Evolutionary conservation across 1,284 basidiomycete genomes (phyloP).

Genomic region (Trichosporon asahii): DNA sequence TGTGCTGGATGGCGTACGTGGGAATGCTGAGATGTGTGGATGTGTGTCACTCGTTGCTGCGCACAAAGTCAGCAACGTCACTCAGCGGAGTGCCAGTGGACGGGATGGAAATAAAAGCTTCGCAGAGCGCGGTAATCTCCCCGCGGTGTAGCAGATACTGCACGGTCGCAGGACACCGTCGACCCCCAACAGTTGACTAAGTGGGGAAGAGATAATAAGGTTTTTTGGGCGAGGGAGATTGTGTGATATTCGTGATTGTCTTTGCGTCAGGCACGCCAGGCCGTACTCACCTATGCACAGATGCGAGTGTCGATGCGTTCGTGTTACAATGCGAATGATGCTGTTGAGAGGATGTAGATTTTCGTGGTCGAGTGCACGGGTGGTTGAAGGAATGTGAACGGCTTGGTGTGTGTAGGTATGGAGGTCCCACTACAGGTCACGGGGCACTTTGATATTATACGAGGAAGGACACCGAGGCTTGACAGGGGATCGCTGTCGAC

Average conservation of each 20-base stretch:
- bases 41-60: neutral
- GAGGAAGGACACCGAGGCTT: neutral
- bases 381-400: neutral
- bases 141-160: neutral
- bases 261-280: neutral
- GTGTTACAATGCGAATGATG: neutral
- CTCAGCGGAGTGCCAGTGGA: neutral
- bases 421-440: neutral
- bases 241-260: constrained; percentile 5
- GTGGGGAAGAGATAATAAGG: constrained; percentile 1
- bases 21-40: neutral
- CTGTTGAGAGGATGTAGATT: neutral
- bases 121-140: neutral
- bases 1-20: neutral
- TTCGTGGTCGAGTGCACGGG: neutral
- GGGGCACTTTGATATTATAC: neutral
- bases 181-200: neutral
- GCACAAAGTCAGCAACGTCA: neutral
- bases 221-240: constrained; percentile 3
- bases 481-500: neutral
- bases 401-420: neutral
- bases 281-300: neutral
- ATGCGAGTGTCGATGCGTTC: neutral
- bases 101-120: neutral
- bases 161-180: neutral